phyloP scores from a whole-genome alignment of 1,284 basidiomycete species.

The Cutaneotrichosporon cavernicola region DNA sequence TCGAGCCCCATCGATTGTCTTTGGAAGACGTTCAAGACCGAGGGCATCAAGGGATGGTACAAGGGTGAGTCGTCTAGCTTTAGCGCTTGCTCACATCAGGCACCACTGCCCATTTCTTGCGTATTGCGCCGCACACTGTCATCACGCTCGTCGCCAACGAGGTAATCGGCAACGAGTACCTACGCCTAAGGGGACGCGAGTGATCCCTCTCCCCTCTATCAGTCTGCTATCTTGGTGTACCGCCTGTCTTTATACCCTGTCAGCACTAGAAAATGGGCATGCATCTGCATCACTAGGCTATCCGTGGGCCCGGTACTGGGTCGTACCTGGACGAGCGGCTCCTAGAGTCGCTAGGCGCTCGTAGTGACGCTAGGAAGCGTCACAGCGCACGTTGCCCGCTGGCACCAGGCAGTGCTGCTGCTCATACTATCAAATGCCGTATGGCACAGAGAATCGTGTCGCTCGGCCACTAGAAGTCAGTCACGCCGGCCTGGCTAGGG shows the following conservation, averaged over 20 bases:
- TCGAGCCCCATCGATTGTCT: slow-evolving; percentile 91
- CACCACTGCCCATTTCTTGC: slow-evolving; percentile 84
- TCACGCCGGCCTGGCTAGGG: slow-evolving; percentile 53
- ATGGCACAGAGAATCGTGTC: background rate
- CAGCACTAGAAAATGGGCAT: slow-evolving; percentile 19
- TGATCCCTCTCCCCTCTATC: slow-evolving; percentile 4
- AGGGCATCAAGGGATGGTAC: slow-evolving; percentile 88
- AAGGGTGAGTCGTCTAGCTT: slow-evolving; percentile 61
- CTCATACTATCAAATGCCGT: background rate
- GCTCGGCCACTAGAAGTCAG: slow-evolving; percentile 48
- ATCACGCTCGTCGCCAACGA: slow-evolving; percentile 85
- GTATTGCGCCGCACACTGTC: slow-evolving; percentile 87
- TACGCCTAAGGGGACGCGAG: slow-evolving; percentile 30
- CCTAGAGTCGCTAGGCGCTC: background rate
- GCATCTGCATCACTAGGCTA: slow-evolving; percentile 23
- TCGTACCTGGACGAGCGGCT: background rate
- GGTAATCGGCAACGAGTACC: slow-evolving; percentile 72
- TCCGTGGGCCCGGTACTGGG: background rate
- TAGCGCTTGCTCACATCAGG: slow-evolving; percentile 51
- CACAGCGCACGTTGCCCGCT: background rate
- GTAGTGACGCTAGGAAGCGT: background rate
- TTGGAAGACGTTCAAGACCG: slow-evolving; percentile 89
- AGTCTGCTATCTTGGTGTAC: background rate
- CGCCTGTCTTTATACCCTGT: slow-evolving; percentile 9
- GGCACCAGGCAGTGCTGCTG: background rate